Percentiles rank a stretch among this genome's conserved stretches.
phyloP scores from a whole-genome alignment of 306 rosid species.

The Cicer pinnatifidum region DNA sequence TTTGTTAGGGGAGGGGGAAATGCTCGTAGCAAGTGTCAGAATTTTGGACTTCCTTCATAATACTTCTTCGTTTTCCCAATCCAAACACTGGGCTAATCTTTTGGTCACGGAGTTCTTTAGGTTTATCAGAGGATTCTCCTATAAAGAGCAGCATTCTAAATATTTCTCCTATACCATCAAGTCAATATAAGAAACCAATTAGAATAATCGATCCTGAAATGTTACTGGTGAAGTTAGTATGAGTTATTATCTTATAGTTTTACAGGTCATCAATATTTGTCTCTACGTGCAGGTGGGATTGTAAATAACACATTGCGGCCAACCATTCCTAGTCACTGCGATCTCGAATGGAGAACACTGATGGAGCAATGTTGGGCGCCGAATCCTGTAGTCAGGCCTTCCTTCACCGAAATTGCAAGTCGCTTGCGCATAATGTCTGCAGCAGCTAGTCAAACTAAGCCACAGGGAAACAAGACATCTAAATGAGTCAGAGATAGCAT shows the following conservation, averaged over 20 bases:
- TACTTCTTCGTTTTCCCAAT: no score
- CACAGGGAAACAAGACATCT: conserved; percentile 48
- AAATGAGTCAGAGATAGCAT: conserved; percentile 42
- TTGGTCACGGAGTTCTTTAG: neutral
- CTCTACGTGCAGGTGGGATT: conserved; percentile 72
- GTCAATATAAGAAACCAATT: neutral
- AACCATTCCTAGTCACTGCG: conserved; percentile 64
- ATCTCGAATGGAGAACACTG: conserved; percentile 75
- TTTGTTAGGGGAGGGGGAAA: no score
- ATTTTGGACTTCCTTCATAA: no score
- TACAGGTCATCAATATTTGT: conserved; percentile 8
- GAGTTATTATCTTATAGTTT: neutral
- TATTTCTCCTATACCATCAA: neutral
- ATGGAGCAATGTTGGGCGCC: conserved; percentile 97
- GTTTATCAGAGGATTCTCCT: neutral
- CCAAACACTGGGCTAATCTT: no score
- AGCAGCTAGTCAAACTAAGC: conserved; percentile 63
- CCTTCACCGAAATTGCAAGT: conserved; percentile 80
- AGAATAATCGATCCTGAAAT: neutral
- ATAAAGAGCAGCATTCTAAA: neutral
- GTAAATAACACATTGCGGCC: conserved; percentile 86
- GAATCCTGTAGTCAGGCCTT: conserved; percentile 75
- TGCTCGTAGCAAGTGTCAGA: no score
- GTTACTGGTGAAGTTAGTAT: conserved; percentile 21
- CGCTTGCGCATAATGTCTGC: conserved; percentile 79